These are phyloP conservation scores for Magnusiomyces starmeri DNA, from an alignment of 1,139 yeast genomes.

Conservation along the genomic window DNA sequence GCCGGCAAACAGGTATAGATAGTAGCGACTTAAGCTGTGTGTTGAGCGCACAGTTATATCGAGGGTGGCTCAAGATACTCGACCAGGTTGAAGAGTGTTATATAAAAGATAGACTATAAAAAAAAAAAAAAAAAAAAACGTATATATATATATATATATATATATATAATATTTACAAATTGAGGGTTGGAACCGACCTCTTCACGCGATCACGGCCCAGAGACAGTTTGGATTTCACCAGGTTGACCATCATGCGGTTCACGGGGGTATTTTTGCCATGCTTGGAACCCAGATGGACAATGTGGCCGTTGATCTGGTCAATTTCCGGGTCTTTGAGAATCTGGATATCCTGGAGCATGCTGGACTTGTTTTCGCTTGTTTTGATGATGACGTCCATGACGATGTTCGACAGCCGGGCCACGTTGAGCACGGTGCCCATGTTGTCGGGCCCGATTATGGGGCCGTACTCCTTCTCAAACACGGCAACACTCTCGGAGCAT, in stretches of 20 bases:
- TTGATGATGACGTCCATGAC: slow-evolving; percentile 43
- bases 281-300: slow-evolving; percentile 46
- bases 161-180: neutral
- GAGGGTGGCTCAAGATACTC: neutral
- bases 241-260: slow-evolving; percentile 42
- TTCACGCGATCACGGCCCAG: slow-evolving; percentile 13
- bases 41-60: too few species aligned
- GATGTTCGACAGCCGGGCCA: slow-evolving; percentile 38
- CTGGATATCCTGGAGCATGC: slow-evolving; percentile 80
- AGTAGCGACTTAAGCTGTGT: neutral
- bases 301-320: slow-evolving; percentile 70
- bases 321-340: slow-evolving; percentile 62
- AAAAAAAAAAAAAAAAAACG: neutral
- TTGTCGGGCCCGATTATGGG: slow-evolving; percentile 11
- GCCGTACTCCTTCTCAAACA: slow-evolving; percentile 20
- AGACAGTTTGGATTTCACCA: slow-evolving; percentile 35
- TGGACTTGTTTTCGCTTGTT: slow-evolving; percentile 59
- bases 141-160: neutral
- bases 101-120: neutral
- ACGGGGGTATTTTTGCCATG: slow-evolving; percentile 39
- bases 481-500: slow-evolving; percentile 11
- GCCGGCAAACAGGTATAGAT: neutral
- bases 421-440: slow-evolving; percentile 7
- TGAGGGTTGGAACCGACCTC: slow-evolving; percentile 11
- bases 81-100: neutral